Base-by-base conservation (phyloP, 495 filamentous ascomycete genomes). In the Lentithecium fluviatile region DNA sequence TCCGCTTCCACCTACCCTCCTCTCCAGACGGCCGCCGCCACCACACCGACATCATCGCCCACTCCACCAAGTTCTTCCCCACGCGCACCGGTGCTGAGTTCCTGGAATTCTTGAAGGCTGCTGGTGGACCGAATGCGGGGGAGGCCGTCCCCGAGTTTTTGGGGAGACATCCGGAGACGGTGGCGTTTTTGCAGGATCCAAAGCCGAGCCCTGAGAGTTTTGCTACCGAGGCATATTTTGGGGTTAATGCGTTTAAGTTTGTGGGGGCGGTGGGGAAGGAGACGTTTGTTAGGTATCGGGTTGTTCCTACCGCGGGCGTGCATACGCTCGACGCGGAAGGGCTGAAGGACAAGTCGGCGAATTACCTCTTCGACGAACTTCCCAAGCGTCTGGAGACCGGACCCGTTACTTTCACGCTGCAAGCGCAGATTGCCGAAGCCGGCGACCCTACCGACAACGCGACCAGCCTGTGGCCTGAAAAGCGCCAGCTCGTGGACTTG, bases 31-130 rank as follows among this genome's bases (percentile, higher is more conserved):
- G 77, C 19, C 63, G 71, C n/a, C 78, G 76, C 43, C 70, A 71
- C 15, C 81, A 84, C 67, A 83, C 80, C 0, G 81, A 84, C 66
- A 79, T 84, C 62, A 68, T 84, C 53, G 68, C 70, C 1, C 82
- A 84, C 68, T 76, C 74, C 6, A 77, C 75, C 1, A 68, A 73
- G 45, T 72, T 70, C 56, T 83, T 83, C 70, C 82, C 80, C 0
- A 74, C 69, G 0, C 64, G 73, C 17, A 82, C 74, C 0, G 78
- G 77, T 10, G 74, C 69, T 23, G 80, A 77, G 17, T 79, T 81
- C 52, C 71, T 82, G 7, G 75, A 69, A 3, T 76, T 84, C 65
- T 72, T 84, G 49, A 45, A 65, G 19, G 70, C 74, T 5, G 25
- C 78, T 0, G 67, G 60, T 1, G 64, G 71, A 13, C 66, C 67